Evolutionary conservation across 1,284 basidiomycete species (phyloP), one percentile per base, ranked within the genome.

Genomic region (Polyporus tsugae): DNA sequence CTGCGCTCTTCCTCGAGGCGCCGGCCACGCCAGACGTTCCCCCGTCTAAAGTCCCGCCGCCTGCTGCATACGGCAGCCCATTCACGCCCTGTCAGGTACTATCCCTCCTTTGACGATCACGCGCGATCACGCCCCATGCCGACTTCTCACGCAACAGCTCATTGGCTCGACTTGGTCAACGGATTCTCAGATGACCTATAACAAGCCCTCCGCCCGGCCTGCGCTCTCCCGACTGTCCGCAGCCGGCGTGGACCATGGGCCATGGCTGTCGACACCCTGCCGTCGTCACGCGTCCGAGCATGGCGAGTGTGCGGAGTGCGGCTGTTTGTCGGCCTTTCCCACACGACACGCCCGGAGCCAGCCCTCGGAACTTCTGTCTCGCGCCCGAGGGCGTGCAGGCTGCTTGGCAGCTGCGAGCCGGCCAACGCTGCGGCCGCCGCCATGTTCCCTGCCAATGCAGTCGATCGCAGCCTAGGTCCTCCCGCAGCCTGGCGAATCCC

Each of bases 301-400:
- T 19, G 55, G 55, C 38, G 11, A 36, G 58, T 15, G 58, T 42
- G 38, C 38, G 38, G 58, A 38, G 38, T 60, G 66, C 72, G 73
- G 73, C 55, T 57, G 58, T 59, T 73, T 73, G 65, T 74, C 73
- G 73, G 73, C 55, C 61, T 29, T 70, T 73, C 72, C 60, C 72
- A 73, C 73, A 70, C 66, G 71, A 63, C 55, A 66, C 66, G 60
- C 39, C 60, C 65, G 66, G 38, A 25, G 61, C 22, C 35, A 38
- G 60, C 49, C 57, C 59, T 46, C 39, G 49, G 41, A 33, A 22
- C 60, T 41, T 70, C 46, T 60, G 35, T 58, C 35, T 44, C 69
- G 38, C 65, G 58, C 55, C 55, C 55, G 35, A 39, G 58, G 49
- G 66, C 62, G 62, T 63, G 66, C 68, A 68, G 61, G 52, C 61